These are phyloP conservation scores for Claviceps sp. DNA, from an alignment of 2,329 filamentous ascomycete species.

Conservation along the genomic window DNA sequence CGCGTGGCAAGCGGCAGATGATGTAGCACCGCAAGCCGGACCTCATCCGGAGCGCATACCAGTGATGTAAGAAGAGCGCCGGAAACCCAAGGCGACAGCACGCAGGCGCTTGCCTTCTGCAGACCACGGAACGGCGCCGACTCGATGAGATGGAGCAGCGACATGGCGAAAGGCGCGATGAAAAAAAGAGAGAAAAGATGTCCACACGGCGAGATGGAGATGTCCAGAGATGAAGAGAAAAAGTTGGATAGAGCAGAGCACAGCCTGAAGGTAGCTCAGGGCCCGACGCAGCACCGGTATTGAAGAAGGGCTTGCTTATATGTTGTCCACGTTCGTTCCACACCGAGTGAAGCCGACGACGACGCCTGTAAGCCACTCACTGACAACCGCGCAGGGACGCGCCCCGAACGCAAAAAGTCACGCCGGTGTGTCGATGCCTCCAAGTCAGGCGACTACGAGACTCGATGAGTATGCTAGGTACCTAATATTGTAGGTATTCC, in stretches of 20 bases:
- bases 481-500: too few species aligned
- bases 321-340: too few species aligned
- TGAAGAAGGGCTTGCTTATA: too few species aligned
- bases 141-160: conserved; percentile 5
- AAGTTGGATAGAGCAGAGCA: background rate
- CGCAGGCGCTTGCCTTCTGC: background rate
- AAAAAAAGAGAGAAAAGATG: background rate
- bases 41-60: conserved; percentile 2
- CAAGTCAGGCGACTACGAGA: too few species aligned
- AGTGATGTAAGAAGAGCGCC: conserved; percentile 9
- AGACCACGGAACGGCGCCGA: conserved; percentile 8
- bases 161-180: conserved; percentile 4
- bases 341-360: too few species aligned
- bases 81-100: conserved; percentile 9
- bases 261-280: too few species aligned
- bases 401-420: too few species aligned
- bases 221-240: background rate
- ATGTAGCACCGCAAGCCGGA: conserved; percentile 2
- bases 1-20: conserved; percentile 2
- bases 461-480: too few species aligned
- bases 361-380: too few species aligned
- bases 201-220: background rate
- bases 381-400: too few species aligned
- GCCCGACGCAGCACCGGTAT: too few species aligned
- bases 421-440: too few species aligned